Conservation (phyloP, 306 rosid genomes). For the Pyrus pyrifolia region DNA sequence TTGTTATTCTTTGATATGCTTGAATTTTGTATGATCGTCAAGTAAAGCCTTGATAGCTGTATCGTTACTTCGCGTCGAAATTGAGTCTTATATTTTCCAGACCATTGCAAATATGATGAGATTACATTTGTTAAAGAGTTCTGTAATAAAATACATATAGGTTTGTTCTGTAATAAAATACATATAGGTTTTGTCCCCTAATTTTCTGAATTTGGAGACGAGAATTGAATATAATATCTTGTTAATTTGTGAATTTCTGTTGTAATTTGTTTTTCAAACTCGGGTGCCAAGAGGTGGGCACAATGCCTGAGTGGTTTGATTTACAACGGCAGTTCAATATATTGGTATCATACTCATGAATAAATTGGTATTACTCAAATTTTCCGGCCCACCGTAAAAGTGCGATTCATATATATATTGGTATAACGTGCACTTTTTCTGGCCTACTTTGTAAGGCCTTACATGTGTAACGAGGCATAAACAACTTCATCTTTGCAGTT, state of each 20-base stretch:
- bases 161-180: background rate
- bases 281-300: too few species aligned
- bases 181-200: background rate
- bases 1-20: conserved; percentile 16
- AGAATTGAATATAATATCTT: background rate
- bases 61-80: background rate
- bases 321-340: background rate
- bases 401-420: too few species aligned
- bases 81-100: background rate
- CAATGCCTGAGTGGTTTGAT: background rate
- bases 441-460: too few species aligned
- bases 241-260: background rate
- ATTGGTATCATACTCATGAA: too few species aligned
- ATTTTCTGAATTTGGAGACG: background rate
- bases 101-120: background rate
- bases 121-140: background rate
- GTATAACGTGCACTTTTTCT: too few species aligned
- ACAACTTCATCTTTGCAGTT: background rate
- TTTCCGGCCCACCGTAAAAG: too few species aligned
- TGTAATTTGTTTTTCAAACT: background rate
- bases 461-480: background rate
- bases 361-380: too few species aligned
- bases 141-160: background rate
- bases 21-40: conserved; percentile 2
- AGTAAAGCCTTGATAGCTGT: conserved; percentile 12